A percentile compares a stretch with the other conserved stretches of the same genome.
phyloP scores from a whole-genome alignment of 345 rosid genomes.

The Reutealis trisperma region DNA sequence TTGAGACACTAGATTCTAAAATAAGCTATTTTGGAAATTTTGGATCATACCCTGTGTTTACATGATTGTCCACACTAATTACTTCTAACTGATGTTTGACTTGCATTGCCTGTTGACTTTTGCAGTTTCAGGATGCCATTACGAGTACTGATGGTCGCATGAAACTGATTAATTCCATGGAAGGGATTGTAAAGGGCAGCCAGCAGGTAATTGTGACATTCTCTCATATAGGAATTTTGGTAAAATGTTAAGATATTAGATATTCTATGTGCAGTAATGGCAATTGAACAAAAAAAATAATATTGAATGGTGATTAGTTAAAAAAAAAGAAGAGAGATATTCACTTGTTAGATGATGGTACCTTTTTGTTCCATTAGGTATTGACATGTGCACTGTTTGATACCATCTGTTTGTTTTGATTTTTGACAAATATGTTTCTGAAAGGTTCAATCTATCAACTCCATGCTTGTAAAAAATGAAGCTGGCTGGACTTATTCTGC shows the following conservation, averaged over 20 bases:
- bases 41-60: not conserved
- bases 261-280: too few relatives aligned
- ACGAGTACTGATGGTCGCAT: slow-evolving; percentile 55
- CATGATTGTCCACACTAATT: not conserved
- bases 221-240: not conserved
- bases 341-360: too few relatives aligned
- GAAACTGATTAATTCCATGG: slow-evolving; percentile 78
- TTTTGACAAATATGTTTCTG: not conserved
- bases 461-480: not conserved
- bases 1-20: not conserved
- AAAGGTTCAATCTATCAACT: not conserved
- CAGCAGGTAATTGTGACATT: slow-evolving; percentile 55
- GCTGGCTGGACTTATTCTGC: not conserved
- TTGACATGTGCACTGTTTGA: too few relatives aligned
- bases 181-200: slow-evolving; percentile 76
- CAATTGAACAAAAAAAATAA: too few relatives aligned
- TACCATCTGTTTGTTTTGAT: too few relatives aligned
- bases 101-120: slow-evolving; percentile 7
- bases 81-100: slow-evolving; percentile 6
- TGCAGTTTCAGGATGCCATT: slow-evolving; percentile 80
- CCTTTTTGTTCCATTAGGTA: too few relatives aligned
- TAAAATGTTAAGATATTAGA: too few relatives aligned
- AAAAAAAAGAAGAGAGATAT: too few relatives aligned
- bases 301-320: too few relatives aligned
- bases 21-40: not conserved